Base-by-base conservation (phyloP, 2,329 filamentous ascomycete genomes). In the Aspergillus ustus region DNA sequence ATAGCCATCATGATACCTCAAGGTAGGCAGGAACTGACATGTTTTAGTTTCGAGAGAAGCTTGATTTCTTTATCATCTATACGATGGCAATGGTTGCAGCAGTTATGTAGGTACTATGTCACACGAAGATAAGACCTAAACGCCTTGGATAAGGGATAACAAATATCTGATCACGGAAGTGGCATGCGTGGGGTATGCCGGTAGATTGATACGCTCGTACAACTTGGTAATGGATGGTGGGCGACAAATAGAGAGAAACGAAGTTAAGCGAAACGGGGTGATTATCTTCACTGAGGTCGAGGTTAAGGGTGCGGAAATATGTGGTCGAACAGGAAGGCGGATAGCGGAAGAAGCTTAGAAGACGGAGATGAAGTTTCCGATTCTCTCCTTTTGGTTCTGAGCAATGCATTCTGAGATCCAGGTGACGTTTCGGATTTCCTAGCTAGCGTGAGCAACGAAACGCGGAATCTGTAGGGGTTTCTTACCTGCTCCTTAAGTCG, bases 341-440 rank as follows among this genome's bases (percentile, higher is more conserved):
- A 25, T 17, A 15, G 29, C 31, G 22, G 29, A 46, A 25, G 56
- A 49, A 40, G 63, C 55, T 85, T 80, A 97, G 81, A 99, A 97
- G 65, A 98, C 95, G 80, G 93, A 97, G 78, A 99, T 99, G 80
- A 96, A 99, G 81, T 98, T 99, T 71, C 92, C 91, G 77, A 99
- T 98, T 75, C 95, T 88, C 80, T 99, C 95, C 83, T 99, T 99
- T 81, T 99, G 95, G 83, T 97, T 97, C 81, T 99, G 95, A 59
- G 95, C 95, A 85, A 99, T 99, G 82, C 95, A 99, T 80, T 99
- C 95, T 22, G 95, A 91, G 78, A 99, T 99, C 95, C 95, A 99
- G 55, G 95, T 98, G 74, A 99, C 97, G 80, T 99, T 99, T 68
- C 95, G 91, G 72, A 98, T 97, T 90, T 99, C 95, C 93, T 98